Evolutionary conservation across 2,329 filamentous ascomycete species (phyloP), one percentile per base, ranked within the genome.

Genomic region (Venturia carpophila): DNA sequence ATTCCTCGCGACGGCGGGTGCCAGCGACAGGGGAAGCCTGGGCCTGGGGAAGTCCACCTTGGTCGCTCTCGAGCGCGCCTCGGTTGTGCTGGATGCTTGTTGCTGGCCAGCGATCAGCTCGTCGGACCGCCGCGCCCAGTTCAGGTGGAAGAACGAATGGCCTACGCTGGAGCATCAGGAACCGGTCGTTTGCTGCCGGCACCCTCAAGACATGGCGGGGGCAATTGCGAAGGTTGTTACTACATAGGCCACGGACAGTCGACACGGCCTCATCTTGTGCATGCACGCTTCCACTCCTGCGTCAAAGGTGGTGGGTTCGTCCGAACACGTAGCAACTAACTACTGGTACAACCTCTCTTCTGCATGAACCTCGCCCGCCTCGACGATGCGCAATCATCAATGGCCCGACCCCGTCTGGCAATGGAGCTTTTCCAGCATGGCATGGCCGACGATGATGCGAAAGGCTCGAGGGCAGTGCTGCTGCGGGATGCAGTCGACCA

Each of bases 211-310:
- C 2, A 56, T 24, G 49, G 37, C 19, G 52, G 30, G 52, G n/a
- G 15, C 52, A n/a, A 56, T 15, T 34, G 52, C 52, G 37, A 58
- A 37, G 30, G 30, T n/a, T 37, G n/a, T n/a, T n/a, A n/a, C n/a
- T n/a, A n/a, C 37, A n/a, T n/a, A 37, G 30, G 52, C 52, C 15
- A 58, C 37, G 52, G 27, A 58, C n/a, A n/a, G n/a, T n/a, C n/a
- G n/a, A n/a, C 52, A 58, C 30, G 49, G 49, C 52, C 19, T 58
- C 27, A n/a, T n/a, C 15, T n/a, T 27, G 37, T 58, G 52, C 52
- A 58, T 39, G 52, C 52, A 58, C 30, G 60, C 60, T 43, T 61
- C 60, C 60, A 42, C 60, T 61, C 60, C 39, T 61, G 58, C 58
- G 42, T 60, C 37, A 41, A 34, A 43, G 58, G 34, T 60, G 41